phyloP scores from a whole-genome alignment of 805 yeast species.

The Teunomyces panamensis region DNA sequence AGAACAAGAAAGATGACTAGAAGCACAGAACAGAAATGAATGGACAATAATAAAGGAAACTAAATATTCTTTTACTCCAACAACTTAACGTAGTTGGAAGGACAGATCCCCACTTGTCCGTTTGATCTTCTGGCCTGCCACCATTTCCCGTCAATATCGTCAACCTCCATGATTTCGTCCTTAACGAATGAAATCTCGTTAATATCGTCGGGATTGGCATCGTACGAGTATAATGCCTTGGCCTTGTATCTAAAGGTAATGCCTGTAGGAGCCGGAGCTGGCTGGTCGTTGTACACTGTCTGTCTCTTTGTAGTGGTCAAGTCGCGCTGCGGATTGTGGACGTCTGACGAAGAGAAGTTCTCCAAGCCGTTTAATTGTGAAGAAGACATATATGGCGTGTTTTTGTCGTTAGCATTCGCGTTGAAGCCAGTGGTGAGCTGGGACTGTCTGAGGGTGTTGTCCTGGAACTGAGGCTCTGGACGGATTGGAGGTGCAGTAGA shows the following conservation, averaged over 20 bases:
- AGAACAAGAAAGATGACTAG: not conserved
- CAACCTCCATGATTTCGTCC: conserved; percentile 88
- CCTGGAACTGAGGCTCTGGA: conserved; percentile 24
- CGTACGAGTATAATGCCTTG: conserved; percentile 79
- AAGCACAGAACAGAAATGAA: not conserved
- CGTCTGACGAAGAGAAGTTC: conserved; percentile 43
- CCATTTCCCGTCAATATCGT: conserved; percentile 95
- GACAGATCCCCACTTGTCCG: conserved; percentile 95
- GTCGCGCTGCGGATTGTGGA: conserved; percentile 24
- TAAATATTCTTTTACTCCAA: conserved; percentile 33
- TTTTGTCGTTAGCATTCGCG: conserved; percentile 25
- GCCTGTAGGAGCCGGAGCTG: conserved; percentile 10
- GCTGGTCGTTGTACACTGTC: conserved; percentile 23
- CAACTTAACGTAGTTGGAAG: conserved; percentile 87
- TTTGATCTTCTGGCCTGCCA: conserved; percentile 92
- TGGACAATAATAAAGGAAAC: not conserved
- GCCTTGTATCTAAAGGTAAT: conserved; percentile 77
- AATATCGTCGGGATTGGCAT: conserved; percentile 88
- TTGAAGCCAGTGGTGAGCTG: conserved; percentile 25
- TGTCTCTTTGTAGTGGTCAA: conserved; percentile 25
- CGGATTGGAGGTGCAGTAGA: conserved; percentile 11
- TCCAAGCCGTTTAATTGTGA: conserved; percentile 62
- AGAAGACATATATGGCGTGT: conserved; percentile 45
- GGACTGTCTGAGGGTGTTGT: conserved; percentile 33
- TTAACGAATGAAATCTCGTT: conserved; percentile 88